Base-by-base conservation (phyloP, 2,329 filamentous ascomycete species). In the Diatrype stigma region DNA sequence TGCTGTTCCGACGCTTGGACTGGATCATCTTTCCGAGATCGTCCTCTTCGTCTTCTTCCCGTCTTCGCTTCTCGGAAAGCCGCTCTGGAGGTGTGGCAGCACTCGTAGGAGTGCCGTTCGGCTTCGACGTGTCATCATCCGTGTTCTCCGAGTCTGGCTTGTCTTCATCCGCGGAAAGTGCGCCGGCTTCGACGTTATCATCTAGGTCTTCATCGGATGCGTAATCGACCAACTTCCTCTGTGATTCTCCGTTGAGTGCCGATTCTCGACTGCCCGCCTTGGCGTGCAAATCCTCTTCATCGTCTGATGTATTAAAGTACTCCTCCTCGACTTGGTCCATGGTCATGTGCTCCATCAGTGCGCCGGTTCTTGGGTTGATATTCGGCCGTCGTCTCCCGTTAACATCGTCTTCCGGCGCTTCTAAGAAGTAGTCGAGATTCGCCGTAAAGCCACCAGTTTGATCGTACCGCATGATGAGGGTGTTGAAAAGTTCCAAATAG, bases 31-130 rank as follows among this genome's bases (percentile, higher is more conserved):
- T 96, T 49, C 85, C 85, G n/a, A 97, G 73, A 63, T 93, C 90
- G 57, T 96, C 92, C 50, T 96, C 92, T 44, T 96, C 93, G 55
- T 96, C 90, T 51, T 96, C 93, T 65, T 96, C 92, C 60, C 94
- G 83, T 45, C 93, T 82, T 45, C 93, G 86, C 70, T 97, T 97
- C 67, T 96, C 90, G 0, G 90, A 87, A 17, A 96, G 71, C 49
- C 90, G 81, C 68, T 96, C 90, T 0, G 86, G 87, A 3, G 87
- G 86, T 0, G 86, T 83, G 19, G 77, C 78, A 6, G 66, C 63
- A 22, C 71, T 60, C 6, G 64, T 63, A 14, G 70, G 58, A 26
- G 67, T 64, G n/a, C 64, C 64, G 45, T 62, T 64, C 38, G 69
- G 64, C 34, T 66, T 69, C 49, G 67, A 56, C 12, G 57, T 62